Percentiles rank a stretch among this genome's conserved stretches.
Evolutionary conservation across 495 filamentous ascomycete species (phyloP).

Genomic region (Trypethelium eluteriae): DNA sequence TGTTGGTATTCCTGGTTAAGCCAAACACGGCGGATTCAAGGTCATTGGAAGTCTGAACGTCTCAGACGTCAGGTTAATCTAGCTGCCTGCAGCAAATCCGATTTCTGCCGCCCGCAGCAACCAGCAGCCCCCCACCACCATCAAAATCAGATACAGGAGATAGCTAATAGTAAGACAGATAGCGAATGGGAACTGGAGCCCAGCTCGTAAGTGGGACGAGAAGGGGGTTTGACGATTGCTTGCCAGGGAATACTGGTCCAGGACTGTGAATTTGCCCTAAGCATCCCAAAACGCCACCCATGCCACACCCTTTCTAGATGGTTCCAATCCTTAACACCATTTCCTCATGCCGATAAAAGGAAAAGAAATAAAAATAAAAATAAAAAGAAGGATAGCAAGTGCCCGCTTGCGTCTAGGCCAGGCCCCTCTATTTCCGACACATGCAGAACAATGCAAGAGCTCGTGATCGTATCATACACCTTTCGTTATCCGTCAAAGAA

Average conservation of each 20-base stretch:
- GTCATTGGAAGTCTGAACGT: neutral
- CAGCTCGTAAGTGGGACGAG: neutral
- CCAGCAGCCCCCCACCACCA: neutral
- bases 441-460: neutral
- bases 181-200: neutral
- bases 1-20: neutral
- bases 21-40: too few relatives aligned
- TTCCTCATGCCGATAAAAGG: neutral
- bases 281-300: constrained; percentile 8
- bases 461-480: constrained; percentile 1
- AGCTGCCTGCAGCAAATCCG: too few relatives aligned
- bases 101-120: neutral
- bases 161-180: neutral
- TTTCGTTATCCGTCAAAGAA: neutral
- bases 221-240: neutral
- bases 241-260: neutral
- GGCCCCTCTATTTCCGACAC: neutral
- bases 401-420: constrained; percentile 3
- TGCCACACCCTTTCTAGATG: neutral
- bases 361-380: neutral
- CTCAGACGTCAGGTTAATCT: neutral
- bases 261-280: neutral
- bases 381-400: neutral
- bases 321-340: neutral
- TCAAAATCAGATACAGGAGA: neutral